Conservation (phyloP, 768 basidiomycete genomes). For the Lentinula raphanica region DNA sequence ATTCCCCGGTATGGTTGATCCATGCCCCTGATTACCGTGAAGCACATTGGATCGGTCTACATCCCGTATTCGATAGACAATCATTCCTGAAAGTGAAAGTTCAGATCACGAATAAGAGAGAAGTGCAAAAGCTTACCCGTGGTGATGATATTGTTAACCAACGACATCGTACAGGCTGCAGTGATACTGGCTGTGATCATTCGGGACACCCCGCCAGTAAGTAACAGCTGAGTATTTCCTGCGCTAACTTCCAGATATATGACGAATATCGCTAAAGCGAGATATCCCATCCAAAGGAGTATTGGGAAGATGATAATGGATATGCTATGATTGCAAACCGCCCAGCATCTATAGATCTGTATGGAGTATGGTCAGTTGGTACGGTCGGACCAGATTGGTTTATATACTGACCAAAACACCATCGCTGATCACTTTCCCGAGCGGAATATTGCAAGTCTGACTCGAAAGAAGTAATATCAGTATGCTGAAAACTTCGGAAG, state of each 20-base stretch:
- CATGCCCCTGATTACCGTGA: background rate
- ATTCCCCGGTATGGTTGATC: background rate
- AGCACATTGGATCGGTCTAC: slow-evolving; percentile 7
- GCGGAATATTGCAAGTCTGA: slow-evolving; percentile 6
- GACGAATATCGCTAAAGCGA: slow-evolving; percentile 6
- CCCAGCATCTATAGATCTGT: slow-evolving; percentile 13
- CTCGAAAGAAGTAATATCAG: background rate
- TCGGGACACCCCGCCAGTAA: background rate
- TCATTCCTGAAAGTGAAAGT: slow-evolving; percentile 1
- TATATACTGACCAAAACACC: slow-evolving; percentile 5
- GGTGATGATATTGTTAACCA: slow-evolving; percentile 8
- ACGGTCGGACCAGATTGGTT: background rate
- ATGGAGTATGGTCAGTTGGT: background rate
- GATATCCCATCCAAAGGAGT: slow-evolving; percentile 2
- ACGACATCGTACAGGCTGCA: slow-evolving; percentile 5
- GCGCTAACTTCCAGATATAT: slow-evolving; percentile 8
- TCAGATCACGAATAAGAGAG: no score
- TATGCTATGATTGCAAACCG: slow-evolving; percentile 2
- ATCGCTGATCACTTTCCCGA: slow-evolving; percentile 9
- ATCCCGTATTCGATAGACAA: slow-evolving; percentile 11
- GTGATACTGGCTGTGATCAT: slow-evolving; percentile 6
- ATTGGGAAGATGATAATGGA: slow-evolving; percentile 1
- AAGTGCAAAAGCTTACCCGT: slow-evolving; percentile 2
- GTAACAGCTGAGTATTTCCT: background rate
- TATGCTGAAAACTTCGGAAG: background rate